Conservation (phyloP, 306 rosid species). For the Gastrolobium villosum region DNA sequence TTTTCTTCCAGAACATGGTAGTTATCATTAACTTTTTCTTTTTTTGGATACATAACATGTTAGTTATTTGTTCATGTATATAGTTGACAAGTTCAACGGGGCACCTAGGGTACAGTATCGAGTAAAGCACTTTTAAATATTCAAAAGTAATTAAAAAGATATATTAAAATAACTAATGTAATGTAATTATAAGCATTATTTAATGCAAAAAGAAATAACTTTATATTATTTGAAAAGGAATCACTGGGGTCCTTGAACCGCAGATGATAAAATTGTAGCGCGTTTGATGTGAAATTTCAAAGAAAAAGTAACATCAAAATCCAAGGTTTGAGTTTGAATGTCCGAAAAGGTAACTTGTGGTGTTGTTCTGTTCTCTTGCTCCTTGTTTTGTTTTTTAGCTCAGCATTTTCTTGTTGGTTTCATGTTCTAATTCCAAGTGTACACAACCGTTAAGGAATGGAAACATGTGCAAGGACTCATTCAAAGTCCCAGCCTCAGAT, state of each 20-base stretch:
- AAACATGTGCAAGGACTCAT: conserved; percentile 38
- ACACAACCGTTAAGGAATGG: background rate
- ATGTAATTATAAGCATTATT: too few relatives aligned
- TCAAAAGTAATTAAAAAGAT: too few relatives aligned
- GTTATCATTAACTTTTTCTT: too few relatives aligned
- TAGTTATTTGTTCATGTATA: background rate
- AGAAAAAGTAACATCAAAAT: conserved; percentile 34
- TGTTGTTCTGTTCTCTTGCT: background rate
- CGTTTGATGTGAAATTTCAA: conserved; percentile 44
- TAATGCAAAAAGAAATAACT: background rate
- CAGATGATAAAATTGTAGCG: conserved; percentile 23
- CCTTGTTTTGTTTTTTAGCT: conserved; percentile 21
- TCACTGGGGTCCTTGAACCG: background rate
- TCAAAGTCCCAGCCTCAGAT: conserved; percentile 45
- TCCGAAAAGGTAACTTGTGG: conserved; percentile 20
- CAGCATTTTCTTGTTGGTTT: conserved; percentile 38
- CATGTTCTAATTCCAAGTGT: background rate
- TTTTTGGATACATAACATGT: too few relatives aligned
- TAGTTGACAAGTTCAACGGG: background rate
- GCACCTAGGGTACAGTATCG: background rate
- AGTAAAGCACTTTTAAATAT: background rate
- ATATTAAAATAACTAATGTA: too few relatives aligned
- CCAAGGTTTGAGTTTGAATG: conserved; percentile 33
- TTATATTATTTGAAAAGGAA: background rate
- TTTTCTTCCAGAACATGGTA: background rate